Evolutionary conservation across 495 filamentous ascomycete species (phyloP).

Genomic region (Aspergillus cavernicola): DNA sequence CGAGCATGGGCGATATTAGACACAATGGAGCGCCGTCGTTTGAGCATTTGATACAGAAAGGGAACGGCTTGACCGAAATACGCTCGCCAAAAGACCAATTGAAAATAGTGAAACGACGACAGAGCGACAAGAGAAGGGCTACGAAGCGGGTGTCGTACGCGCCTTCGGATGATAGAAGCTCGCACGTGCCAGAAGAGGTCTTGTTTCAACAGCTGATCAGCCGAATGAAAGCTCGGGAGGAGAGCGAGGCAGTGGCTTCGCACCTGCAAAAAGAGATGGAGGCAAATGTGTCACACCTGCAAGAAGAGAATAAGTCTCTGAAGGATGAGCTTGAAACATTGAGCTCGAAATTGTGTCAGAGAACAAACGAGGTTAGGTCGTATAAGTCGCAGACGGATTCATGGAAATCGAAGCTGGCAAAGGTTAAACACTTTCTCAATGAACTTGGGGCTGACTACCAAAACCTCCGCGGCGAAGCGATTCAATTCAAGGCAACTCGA

Average conservation of each 20-base stretch:
- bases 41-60: not conserved
- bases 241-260: slow-evolving; percentile 25
- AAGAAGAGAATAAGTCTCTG: slow-evolving; percentile 26
- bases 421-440: slow-evolving; percentile 33
- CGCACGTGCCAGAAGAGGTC: slow-evolving; percentile 30
- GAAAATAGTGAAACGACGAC: slow-evolving; percentile 18
- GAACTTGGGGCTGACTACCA: slow-evolving; percentile 34
- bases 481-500: slow-evolving; percentile 20
- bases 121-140: slow-evolving; percentile 9
- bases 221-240: slow-evolving; percentile 34
- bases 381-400: slow-evolving; percentile 22
- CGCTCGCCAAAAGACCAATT: slow-evolving; percentile 3
- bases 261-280: slow-evolving; percentile 26
- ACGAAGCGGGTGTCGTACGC: not conserved
- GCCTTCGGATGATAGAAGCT: not conserved
- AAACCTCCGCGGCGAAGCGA: slow-evolving; percentile 25
- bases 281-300: slow-evolving; percentile 18
- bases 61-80: not conserved
- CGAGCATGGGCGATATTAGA: not conserved
- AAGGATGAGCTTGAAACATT: slow-evolving; percentile 16
- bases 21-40: not conserved
- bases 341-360: slow-evolving; percentile 18
- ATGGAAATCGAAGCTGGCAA: slow-evolving; percentile 34
- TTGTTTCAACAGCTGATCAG: slow-evolving; percentile 37
- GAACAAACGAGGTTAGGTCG: slow-evolving; percentile 14